Percentiles rank a stretch among this genome's conserved stretches.
phyloP scores from a whole-genome alignment of 148 eudicot species.

The Suaeda aralocaspica region DNA sequence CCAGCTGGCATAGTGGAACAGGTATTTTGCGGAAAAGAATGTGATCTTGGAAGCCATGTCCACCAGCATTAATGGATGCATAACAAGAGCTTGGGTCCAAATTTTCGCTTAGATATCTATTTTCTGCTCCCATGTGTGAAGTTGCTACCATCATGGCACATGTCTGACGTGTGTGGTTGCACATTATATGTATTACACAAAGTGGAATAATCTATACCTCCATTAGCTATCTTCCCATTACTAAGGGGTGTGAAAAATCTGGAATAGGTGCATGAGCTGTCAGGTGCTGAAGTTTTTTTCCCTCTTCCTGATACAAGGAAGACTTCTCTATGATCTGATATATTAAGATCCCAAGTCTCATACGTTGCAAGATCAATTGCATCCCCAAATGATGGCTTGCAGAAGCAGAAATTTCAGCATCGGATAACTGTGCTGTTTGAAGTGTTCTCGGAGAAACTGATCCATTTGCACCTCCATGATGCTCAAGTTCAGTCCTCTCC shows the following conservation, averaged over 20 bases:
- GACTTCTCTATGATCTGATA: slow-evolving; percentile 24
- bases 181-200: slow-evolving; percentile 12
- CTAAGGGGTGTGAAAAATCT: slow-evolving; percentile 27
- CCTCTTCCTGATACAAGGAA: slow-evolving; percentile 15
- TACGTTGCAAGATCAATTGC: slow-evolving; percentile 36
- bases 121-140: slow-evolving; percentile 13
- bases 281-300: slow-evolving; percentile 11
- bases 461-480: slow-evolving; percentile 22
- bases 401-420: slow-evolving; percentile 18
- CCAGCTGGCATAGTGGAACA: neutral
- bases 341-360: slow-evolving; percentile 29
- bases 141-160: slow-evolving; percentile 9
- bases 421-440: neutral
- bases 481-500: too few relatives aligned
- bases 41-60: slow-evolving; percentile 19
- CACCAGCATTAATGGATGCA: slow-evolving; percentile 1
- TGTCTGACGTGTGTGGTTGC: neutral
- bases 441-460: slow-evolving; percentile 1
- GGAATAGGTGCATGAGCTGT: slow-evolving; percentile 44
- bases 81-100: too few relatives aligned
- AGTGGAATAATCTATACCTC: slow-evolving; percentile 14
- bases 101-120: too few relatives aligned
- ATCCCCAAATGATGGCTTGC: slow-evolving; percentile 36
- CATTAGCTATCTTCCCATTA: slow-evolving; percentile 33
- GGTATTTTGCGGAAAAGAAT: neutral